Conservation (phyloP, 352 stramenopile species). For the Pythium grandisporangium region DNA sequence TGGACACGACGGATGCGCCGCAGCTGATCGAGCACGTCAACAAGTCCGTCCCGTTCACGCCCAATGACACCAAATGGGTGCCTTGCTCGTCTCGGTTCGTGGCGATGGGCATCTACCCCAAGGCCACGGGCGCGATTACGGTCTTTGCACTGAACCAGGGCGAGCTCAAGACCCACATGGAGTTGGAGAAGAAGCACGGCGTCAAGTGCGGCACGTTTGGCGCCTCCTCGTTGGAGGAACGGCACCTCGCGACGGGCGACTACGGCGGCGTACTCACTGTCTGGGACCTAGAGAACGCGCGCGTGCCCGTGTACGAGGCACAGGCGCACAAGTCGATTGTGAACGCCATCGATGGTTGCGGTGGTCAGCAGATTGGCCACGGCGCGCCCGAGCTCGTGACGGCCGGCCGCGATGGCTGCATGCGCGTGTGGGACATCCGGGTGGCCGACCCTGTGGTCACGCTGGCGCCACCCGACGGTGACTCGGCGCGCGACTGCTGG, state of each 20-base stretch:
- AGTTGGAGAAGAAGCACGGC: conserved; percentile 80
- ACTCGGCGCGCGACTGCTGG: conserved; percentile 91
- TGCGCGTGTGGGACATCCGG: conserved; percentile 94
- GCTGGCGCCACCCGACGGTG: conserved; percentile 82
- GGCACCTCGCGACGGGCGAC: conserved; percentile 81
- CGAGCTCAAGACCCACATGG: conserved; percentile 52
- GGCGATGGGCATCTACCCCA: conserved; percentile 89
- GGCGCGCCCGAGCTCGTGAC: conserved; percentile 94
- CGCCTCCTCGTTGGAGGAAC: conserved; percentile 83
- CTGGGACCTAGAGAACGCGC: conserved; percentile 79
- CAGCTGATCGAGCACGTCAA: conserved; percentile 97
- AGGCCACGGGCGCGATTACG: conserved; percentile 87
- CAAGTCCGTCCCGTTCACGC: conserved; percentile 89
- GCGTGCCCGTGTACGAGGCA: conserved; percentile 78
- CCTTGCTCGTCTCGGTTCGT: conserved; percentile 93
- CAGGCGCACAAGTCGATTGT: conserved; percentile 91
- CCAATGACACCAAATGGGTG: conserved; percentile 93
- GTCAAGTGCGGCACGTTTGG: conserved; percentile 97
- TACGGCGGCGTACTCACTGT: conserved; percentile 71
- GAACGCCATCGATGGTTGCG: conserved; percentile 94
- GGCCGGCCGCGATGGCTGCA: conserved; percentile 89
- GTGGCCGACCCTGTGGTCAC: conserved; percentile 88
- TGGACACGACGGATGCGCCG: conserved; percentile 94
- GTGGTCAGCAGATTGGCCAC: conserved; percentile 80
- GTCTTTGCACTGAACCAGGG: conserved; percentile 90